Base-by-base conservation (phyloP, 768 basidiomycete genomes). In the Fomitopsis pulvina region DNA sequence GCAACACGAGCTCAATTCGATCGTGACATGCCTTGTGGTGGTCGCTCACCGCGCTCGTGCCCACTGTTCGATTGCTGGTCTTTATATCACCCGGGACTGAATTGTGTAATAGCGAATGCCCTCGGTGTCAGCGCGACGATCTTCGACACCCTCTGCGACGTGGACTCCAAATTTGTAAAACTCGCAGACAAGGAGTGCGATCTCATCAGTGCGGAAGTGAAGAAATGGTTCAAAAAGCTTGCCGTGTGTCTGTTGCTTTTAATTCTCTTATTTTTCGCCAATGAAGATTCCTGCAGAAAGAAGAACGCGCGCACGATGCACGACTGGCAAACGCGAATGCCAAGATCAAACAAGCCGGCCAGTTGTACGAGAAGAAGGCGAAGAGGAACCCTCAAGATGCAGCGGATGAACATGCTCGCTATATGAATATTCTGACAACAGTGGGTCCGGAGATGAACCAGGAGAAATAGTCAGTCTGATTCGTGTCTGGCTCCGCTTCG, bases 161-260 rank as follows among this genome's bases (percentile, higher is more conserved):
- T 89, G 45, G 83, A 89, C 58, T 51, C 69, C 55, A 91, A 86
- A 68, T 89, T 87, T 64, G 77, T 79, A 37, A 90, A 85, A 68
- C 61, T 85, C 52, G 77, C 77, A 11, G 84, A 87, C 57, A 88
- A 80, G 66, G 87, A 91, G 55, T 87, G 80, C 52, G 80, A 82
- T 53, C 59, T 50, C 20, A 68, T 88, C 44, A 80, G 78, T 54
- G 64, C 70, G 26, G 87, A 89, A 54, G 80, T 88, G 37, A 85
- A 81, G 72, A 91, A 86, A 59, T 90, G 87, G 87, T 83, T 90
- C 73, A 89, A 86, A 78, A 88, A 83, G 64, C 74, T 90, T 29
- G 75, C 81, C 43, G 87, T 90, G 58, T 57, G 85, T 67, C 12
- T 42, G 29, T 20, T 21, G 7, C 4, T 41, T 26, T 7, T 34